Percentiles rank a stretch among this genome's conserved stretches.
Conservation (phyloP, 345 rosid species). For the Raphanus sativus region DNA sequence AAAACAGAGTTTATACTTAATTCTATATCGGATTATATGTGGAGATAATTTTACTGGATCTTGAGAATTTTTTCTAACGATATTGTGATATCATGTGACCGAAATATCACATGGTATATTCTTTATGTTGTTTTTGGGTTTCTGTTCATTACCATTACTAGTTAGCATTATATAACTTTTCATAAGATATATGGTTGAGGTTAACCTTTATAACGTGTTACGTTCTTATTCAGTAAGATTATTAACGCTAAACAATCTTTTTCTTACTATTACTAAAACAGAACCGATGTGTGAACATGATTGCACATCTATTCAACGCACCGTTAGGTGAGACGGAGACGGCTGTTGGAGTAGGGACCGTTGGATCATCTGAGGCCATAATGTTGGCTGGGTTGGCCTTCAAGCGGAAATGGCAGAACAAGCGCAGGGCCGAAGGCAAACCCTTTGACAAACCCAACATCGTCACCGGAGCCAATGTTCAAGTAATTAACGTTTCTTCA, state of each 20-base stretch:
- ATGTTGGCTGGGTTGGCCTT: background rate
- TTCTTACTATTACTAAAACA: background rate
- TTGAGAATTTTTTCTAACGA: background rate
- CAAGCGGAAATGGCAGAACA: background rate
- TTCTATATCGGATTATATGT: background rate
- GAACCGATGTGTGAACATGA: background rate
- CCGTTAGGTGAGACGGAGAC: background rate
- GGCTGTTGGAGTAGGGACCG: background rate
- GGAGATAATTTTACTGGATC: background rate
- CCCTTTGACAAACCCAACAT: background rate
- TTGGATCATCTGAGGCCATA: background rate
- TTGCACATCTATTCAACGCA: background rate
- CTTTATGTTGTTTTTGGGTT: background rate
- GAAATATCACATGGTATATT: background rate
- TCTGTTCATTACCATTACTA: too few species aligned
- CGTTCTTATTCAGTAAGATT: background rate
- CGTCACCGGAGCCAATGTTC: background rate
- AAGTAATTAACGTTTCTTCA: background rate
- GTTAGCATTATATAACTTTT: background rate
- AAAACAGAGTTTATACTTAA: background rate
- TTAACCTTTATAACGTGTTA: background rate
- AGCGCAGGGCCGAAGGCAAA: background rate
- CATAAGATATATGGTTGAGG: background rate
- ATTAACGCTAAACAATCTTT: background rate
- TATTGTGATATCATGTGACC: background rate